Evolutionary conservation across 2,329 filamentous ascomycete species (phyloP).

Genomic region (Colletotrichum kahawae): DNA sequence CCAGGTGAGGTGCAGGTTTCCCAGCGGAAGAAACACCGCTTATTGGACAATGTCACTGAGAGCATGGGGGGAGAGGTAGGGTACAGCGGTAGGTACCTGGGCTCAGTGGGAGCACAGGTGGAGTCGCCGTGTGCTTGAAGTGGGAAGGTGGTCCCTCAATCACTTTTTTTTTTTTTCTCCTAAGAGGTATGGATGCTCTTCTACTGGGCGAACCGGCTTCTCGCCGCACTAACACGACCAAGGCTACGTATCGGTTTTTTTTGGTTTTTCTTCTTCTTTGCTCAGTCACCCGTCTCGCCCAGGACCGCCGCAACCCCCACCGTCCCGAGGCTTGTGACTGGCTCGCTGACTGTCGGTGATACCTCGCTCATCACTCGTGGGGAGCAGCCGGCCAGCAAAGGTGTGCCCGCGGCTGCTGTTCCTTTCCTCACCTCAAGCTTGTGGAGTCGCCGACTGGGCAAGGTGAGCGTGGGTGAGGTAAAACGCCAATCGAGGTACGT

Average conservation of each 20-base stretch:
- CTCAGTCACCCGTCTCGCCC: background rate
- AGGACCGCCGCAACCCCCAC: background rate
- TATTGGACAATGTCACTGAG: background rate
- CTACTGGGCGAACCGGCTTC: background rate
- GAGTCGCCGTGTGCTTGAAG: background rate
- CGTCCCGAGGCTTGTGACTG: background rate
- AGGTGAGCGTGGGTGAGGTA: background rate
- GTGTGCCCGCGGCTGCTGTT: background rate
- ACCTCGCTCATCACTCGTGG: constrained; percentile 17
- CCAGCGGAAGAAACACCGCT: background rate
- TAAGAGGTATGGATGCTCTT: background rate
- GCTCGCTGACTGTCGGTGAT: constrained; percentile 18
- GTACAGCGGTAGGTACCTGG: background rate
- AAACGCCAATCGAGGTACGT: background rate
- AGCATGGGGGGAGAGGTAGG: constrained; percentile 4
- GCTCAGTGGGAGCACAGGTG: constrained; percentile 6
- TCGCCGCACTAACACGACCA: background rate
- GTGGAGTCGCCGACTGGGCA: constrained; percentile 16
- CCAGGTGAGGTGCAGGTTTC: constrained; percentile 20
- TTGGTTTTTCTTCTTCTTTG: background rate
- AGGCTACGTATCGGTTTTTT: background rate
- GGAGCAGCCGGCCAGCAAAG: background rate
- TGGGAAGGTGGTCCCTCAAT: constrained; percentile 3
- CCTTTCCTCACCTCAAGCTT: background rate
- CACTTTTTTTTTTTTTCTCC: background rate